Evolutionary conservation across 306 rosid genomes (phyloP).

Genomic region (Canavalia ensiformis): DNA sequence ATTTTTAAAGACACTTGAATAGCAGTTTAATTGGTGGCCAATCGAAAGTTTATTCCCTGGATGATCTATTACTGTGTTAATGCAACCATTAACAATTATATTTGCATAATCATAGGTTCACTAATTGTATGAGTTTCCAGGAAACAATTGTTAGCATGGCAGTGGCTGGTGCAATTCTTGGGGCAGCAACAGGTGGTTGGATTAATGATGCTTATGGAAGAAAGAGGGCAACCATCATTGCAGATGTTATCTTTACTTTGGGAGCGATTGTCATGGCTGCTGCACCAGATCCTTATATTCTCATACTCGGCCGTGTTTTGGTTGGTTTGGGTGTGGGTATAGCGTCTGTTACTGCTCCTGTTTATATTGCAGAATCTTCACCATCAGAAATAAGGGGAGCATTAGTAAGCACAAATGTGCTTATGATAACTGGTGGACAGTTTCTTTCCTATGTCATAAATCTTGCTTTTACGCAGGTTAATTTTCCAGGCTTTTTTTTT

Average conservation of each 20-base stretch:
- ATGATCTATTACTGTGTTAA: too few species aligned
- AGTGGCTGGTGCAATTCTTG: constrained; percentile 83
- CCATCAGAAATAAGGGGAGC: constrained; percentile 96
- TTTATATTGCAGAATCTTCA: constrained; percentile 88
- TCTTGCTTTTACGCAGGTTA: constrained; percentile 63
- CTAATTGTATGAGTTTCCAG: constrained; percentile 52
- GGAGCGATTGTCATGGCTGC: constrained; percentile 92
- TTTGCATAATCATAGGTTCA: too few species aligned
- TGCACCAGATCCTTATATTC: constrained; percentile 88
- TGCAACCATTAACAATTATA: too few species aligned
- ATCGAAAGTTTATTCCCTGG: too few species aligned
- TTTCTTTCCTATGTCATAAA: constrained; percentile 89
- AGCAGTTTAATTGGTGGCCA: too few species aligned
- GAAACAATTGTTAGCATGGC: constrained; percentile 98
- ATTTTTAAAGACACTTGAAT: too few species aligned
- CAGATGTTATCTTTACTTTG: constrained; percentile 74
- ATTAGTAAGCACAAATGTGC: constrained; percentile 85
- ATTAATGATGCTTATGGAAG: constrained; percentile 84
- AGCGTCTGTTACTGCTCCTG: constrained; percentile 96
- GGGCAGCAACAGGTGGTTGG: constrained; percentile 95
- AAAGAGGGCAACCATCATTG: constrained; percentile 80
- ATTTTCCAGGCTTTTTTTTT: constrained; percentile 20
- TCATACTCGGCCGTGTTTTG: constrained; percentile 82
- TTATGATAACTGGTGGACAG: constrained; percentile 92
- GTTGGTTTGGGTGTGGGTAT: constrained; percentile 85